Evolutionary conservation across 495 filamentous ascomycete species (phyloP).

Genomic region (Xylaria sp.): DNA sequence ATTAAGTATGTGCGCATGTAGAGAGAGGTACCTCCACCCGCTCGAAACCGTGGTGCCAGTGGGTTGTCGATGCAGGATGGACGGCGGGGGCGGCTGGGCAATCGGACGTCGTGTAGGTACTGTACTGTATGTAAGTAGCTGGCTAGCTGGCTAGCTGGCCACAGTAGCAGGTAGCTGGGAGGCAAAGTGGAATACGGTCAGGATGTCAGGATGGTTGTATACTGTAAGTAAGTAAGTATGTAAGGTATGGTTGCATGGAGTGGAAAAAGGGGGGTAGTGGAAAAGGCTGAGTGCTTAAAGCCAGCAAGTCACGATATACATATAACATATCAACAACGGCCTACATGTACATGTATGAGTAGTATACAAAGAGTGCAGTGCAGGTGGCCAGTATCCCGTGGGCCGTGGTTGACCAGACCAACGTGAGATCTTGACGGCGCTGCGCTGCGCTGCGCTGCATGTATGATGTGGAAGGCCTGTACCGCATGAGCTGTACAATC

Average conservation of each 20-base stretch:
- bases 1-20: not conserved
- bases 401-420: conserved; percentile 8
- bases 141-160: too few relatives aligned
- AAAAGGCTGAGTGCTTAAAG: conserved; percentile 17
- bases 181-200: not conserved
- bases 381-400: not conserved
- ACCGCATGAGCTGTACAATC: conserved; percentile 4
- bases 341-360: too few relatives aligned
- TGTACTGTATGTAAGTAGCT: too few relatives aligned
- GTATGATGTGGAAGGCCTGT: not conserved
- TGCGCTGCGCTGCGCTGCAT: conserved; percentile 14
- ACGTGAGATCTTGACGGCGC: conserved; percentile 16
- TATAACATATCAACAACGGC: too few relatives aligned
- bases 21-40: conserved; percentile 6
- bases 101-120: not conserved
- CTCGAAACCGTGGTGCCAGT: not conserved
- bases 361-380: too few relatives aligned
- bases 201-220: too few relatives aligned
- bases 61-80: not conserved
- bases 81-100: not conserved
- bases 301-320: not conserved
- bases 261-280: not conserved
- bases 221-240: too few relatives aligned
- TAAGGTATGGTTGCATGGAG: too few relatives aligned
- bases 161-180: not conserved